Percentiles rank a stretch among this genome's conserved stretches.
These are phyloP conservation scores for Zoysia pacifica DNA, from an alignment of 176 grass and related monocot genomes.

Conservation along the genomic window DNA sequence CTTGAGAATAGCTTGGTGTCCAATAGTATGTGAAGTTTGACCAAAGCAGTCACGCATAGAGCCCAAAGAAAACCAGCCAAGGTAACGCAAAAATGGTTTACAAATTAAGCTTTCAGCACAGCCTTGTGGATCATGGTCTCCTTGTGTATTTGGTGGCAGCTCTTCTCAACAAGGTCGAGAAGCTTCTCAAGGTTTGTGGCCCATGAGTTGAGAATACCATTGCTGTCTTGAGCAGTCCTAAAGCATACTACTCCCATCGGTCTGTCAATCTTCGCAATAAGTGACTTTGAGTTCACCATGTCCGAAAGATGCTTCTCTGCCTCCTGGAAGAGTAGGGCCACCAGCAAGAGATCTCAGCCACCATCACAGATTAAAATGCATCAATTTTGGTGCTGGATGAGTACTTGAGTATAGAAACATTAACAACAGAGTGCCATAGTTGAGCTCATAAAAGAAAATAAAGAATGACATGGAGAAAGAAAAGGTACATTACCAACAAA, in stretches of 20 bases:
- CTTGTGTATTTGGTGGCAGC: constrained; percentile 97
- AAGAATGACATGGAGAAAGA: not conserved
- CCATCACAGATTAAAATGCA: not conserved
- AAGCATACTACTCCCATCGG: constrained; percentile 76
- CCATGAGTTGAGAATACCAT: constrained; percentile 75
- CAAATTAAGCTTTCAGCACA: constrained; percentile 62
- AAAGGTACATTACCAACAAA: constrained; percentile 26
- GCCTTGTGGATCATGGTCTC: constrained; percentile 97
- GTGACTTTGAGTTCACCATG: constrained; percentile 87
- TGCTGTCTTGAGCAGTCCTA: constrained; percentile 73
- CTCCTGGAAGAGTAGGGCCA: constrained; percentile 44
- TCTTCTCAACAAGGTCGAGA: constrained; percentile 91
- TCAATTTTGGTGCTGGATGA: not conserved
- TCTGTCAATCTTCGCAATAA: constrained; percentile 87
- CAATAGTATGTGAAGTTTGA: not conserved
- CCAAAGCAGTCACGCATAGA: not conserved
- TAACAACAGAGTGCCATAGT: not conserved
- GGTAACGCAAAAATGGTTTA: constrained; percentile 18
- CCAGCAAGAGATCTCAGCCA: not conserved
- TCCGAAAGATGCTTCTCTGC: constrained; percentile 92
- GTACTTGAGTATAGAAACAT: not conserved
- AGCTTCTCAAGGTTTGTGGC: constrained; percentile 84
- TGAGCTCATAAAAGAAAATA: not conserved
- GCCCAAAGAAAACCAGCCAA: constrained; percentile 8
- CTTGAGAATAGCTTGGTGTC: constrained; percentile 13